Percentiles rank a stretch among this genome's conserved stretches.
Conservation (phyloP, 2,329 filamentous ascomycete species). For the Colletotrichum cordylinicola region DNA sequence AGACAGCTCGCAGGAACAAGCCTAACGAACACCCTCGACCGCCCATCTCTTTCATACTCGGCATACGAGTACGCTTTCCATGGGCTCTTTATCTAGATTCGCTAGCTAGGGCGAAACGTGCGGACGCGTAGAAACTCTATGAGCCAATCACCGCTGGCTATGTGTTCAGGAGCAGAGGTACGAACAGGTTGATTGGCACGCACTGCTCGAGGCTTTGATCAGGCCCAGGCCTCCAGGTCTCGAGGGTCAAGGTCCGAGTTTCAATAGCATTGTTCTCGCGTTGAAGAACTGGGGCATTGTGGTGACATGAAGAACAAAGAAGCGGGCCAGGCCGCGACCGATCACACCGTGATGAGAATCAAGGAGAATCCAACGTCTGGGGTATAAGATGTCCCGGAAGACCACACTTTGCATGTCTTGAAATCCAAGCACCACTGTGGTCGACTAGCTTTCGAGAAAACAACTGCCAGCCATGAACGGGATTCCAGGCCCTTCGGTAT, state of each 20-base stretch:
- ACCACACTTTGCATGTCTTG: neutral
- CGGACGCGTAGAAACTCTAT: fast-evolving
- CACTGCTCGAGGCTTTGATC: neutral
- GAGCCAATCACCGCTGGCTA: neutral
- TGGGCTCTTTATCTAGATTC: neutral
- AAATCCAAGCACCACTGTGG: neutral
- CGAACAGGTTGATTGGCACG: neutral
- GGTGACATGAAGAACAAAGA: neutral
- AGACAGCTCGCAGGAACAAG: too few relatives aligned
- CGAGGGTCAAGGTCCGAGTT: neutral
- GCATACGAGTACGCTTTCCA: neutral
- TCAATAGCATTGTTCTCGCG: neutral
- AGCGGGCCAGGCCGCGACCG: neutral
- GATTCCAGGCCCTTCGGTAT: neutral
- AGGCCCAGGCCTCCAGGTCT: neutral
- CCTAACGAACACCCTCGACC: too few relatives aligned
- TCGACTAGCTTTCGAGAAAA: neutral
- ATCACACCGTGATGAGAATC: neutral
- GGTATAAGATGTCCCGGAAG: neutral
- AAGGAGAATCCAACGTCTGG: neutral
- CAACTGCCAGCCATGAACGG: neutral
- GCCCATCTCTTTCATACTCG: too few relatives aligned
- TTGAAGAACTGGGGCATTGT: neutral
- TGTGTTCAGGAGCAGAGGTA: neutral
- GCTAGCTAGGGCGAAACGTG: neutral